Base-by-base conservation (phyloP, 2,329 filamentous ascomycete genomes). In the Microdochium paspali region DNA sequence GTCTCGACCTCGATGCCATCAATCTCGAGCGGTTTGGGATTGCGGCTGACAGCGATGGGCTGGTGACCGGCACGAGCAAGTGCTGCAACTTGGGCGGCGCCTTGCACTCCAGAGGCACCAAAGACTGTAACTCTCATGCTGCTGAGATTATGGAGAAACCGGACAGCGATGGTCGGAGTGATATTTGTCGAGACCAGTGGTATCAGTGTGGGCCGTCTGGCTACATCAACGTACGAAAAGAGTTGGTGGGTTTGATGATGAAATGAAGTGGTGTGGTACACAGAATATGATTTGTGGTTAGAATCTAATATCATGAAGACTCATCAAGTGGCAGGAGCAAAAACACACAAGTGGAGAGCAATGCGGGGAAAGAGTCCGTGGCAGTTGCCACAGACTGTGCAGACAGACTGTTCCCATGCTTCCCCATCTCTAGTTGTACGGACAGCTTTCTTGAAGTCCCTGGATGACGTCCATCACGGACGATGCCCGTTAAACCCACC, bases 71-170 rank as follows among this genome's bases (percentile, higher is more conserved):
- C 51, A 3, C 51, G 49, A 9, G 50, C 46, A 2, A 60, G 53
- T 9, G 53, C 58, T 5, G 49, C 48, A 23, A 59, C 50, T 49
- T 59, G 58, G 24, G 57, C 57, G 20, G 51, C 51, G 40, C 58
- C 57, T 24, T 60, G 58, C 9, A 58, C 58, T 20, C 58, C 57
- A 3, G 56, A 57, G 20, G 58, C 58, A 23, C 58, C 58, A 44
- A 60, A 60, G 13, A 60, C 56, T n/a, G 54, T 51, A n/a, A 60
- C 57, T 24, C 52, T 53, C 58, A 60, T 60, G 35, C n/a, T 21
- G 35, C 15, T 40, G 31, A 5, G 6, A n/a, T 18, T 7, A n/a
- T 9, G 10, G 5, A 9, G 15, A 7, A 35, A 35, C 18, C 15
- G 6, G 31, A 35, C 18, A 9, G 15, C 3, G 26, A 28, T 28